Evolutionary conservation across 495 filamentous ascomycete species (phyloP).

Genomic region (Aspergillus affinis): DNA sequence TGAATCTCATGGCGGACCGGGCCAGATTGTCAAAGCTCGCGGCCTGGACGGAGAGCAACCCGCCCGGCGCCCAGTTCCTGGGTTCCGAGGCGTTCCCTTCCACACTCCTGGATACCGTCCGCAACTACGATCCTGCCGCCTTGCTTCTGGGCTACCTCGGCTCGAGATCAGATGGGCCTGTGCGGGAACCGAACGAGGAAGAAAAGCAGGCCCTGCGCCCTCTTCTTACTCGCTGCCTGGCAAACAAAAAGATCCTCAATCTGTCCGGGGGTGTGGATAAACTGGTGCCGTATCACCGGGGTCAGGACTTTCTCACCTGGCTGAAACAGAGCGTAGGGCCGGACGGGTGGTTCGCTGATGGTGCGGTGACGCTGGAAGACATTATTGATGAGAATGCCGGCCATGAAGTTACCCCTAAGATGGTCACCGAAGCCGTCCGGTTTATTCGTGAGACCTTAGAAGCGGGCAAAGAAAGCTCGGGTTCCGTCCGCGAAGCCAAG

Average conservation of each 20-base stretch:
- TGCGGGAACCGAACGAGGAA: slow-evolving; percentile 47
- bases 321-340: slow-evolving; percentile 59
- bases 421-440: slow-evolving; percentile 68
- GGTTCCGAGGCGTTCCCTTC: slow-evolving; percentile 74
- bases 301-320: slow-evolving; percentile 67
- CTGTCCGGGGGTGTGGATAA: slow-evolving; percentile 77
- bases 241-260: slow-evolving; percentile 74
- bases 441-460: slow-evolving; percentile 59
- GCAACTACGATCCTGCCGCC: slow-evolving; percentile 66
- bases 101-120: slow-evolving; percentile 60
- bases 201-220: slow-evolving; percentile 43
- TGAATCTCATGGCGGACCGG: slow-evolving; percentile 73
- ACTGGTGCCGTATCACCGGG: slow-evolving; percentile 75
- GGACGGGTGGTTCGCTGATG: slow-evolving; percentile 58
- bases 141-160: slow-evolving; percentile 58
- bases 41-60: slow-evolving; percentile 54
- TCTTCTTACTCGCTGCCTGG: slow-evolving; percentile 49
- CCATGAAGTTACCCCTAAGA: slow-evolving; percentile 70
- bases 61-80: slow-evolving; percentile 63
- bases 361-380: slow-evolving; percentile 64
- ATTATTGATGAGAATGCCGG: slow-evolving; percentile 69
- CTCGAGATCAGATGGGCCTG: slow-evolving; percentile 30
- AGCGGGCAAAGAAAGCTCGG: slow-evolving; percentile 21
- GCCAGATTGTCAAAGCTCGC: slow-evolving; percentile 69
- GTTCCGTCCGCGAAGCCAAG: slow-evolving; percentile 42